Percentiles rank a stretch among this genome's conserved stretches.
These are phyloP conservation scores for Cordyceps pruinosa DNA, from an alignment of 2,329 filamentous ascomycete species.

Conservation along the genomic window DNA sequence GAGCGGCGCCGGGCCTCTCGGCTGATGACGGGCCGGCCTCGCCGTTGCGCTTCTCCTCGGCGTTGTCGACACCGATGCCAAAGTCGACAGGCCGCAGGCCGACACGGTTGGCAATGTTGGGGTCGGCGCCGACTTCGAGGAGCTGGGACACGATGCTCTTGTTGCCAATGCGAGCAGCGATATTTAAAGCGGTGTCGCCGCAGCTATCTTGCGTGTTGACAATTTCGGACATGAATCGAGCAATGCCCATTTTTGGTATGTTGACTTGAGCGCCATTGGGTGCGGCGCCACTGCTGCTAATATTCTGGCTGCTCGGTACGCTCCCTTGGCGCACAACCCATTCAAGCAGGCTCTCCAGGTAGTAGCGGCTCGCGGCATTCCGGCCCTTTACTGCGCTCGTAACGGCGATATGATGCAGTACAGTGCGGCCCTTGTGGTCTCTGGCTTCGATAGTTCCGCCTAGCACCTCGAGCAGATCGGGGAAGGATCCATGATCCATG, in stretches of 20 bases:
- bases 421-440: constrained; percentile 82
- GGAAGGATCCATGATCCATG: constrained; percentile 83
- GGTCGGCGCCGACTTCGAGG: constrained; percentile 88
- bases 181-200: constrained; percentile 90
- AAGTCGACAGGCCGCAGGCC: constrained; percentile 90
- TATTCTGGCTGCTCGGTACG: constrained; percentile 45
- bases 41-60: constrained; percentile 38
- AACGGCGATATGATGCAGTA: constrained; percentile 92
- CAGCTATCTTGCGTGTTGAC: constrained; percentile 92
- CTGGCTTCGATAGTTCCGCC: constrained; percentile 85
- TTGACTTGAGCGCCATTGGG: constrained; percentile 34
- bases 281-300: constrained; percentile 25
- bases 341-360: constrained; percentile 87
- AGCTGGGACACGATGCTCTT: constrained; percentile 94
- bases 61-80: constrained; percentile 68
- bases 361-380: constrained; percentile 87
- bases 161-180: constrained; percentile 88
- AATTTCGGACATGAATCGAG: constrained; percentile 92
- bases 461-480: constrained; percentile 80
- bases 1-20: constrained; percentile 37
- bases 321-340: constrained; percentile 87
- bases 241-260: constrained; percentile 70
- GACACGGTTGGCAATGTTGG: constrained; percentile 84
- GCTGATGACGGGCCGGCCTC: constrained; percentile 26
- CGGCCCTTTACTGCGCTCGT: constrained; percentile 93